Evolutionary conservation across 352 stramenopile genomes (phyloP), one percentile per base, ranked within the genome.

Genomic region (Phytophthora cactorum): DNA sequence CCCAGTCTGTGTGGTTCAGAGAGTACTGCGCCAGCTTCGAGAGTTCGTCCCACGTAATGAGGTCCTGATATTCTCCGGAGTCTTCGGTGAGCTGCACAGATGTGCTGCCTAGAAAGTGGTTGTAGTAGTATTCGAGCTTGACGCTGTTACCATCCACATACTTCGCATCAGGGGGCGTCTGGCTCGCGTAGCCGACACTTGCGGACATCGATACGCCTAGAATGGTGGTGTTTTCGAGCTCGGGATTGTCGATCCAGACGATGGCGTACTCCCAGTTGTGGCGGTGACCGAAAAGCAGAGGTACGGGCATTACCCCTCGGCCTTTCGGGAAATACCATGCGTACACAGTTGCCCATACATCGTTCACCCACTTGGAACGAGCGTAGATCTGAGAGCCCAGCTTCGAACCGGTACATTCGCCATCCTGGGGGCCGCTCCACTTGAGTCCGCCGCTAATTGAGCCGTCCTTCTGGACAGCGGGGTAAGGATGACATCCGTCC

Each of bases 211-310:
- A 70, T 17, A 66, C 43, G 36, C 61, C 61, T 27, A 74, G 22
- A 43, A 74, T 61, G 1, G 66, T 63, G 5, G 66, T 46, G 50
- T 66, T 74, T 7, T 67, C 54, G 14, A 28, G 27, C 10, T 53
- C 49, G 27, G 61, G 54, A 22, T 75, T 64, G 32, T 67, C 62
- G 15, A 74, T 64, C 66, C 66, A 78, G n/a, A 84, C 60, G 36
- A 84, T 52, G 25, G 41, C 53, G 25, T 79, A 74, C 54, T 84
- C 72, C 75, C 75, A 84, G 59, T 83, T 75, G 66, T 83, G 72
- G 5, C 75, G 72, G 49, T 79, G 72, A 3, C 75, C 75, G 31
- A 70, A 70, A 12, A 66, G 54, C 43, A 53, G 46, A 59, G 66
- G 53, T 25, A 52, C n/a, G 28, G 49, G 47, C 15, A 49, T 32